Evolutionary conservation across 768 basidiomycete species (phyloP), one percentile per base, ranked within the genome.

Genomic region (Cubamyces lactineus): DNA sequence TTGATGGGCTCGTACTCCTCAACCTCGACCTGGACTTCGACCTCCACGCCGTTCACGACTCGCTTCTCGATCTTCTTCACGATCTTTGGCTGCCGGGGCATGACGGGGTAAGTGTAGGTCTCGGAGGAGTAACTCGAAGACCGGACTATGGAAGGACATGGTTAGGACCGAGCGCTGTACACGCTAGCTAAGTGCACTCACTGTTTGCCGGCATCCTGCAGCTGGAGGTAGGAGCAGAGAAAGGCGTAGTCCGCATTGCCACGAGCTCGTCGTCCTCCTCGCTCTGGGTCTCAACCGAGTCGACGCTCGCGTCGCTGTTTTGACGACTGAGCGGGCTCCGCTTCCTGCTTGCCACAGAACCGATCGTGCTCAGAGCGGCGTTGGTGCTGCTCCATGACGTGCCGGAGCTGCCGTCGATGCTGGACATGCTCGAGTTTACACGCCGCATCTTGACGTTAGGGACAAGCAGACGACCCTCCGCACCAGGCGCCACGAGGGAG

Each of bases 121-220:
- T 87, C 87, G 67, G 89, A 88, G 8, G 65, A 56, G 68, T 90
- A 91, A 2, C 88, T 89, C 88, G 87, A 90, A 2, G 89, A 85
- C 28, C 87, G 86, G 13, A 77, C 88, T 89, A 59, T 21, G 17
- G 43, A 42, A 38, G 49, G 30, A 7, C 0, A 42, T 71, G 67
- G 74, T 38, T 38, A 7, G 53, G 45, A 13, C 19, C 23, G 24
- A 23, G 24, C 24, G 26, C 17, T 7, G n/a, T 42, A 17, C 62
- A 58, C 16, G 71, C 64, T 5, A 30, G 67, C 66, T 66, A 66
- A 66, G 13, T 52, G 5, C 9, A 51, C 61, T 26, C 23, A 57
- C 48, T 42, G 48, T 61, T 59, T 15, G 34, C 53, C 26, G 45
- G 43, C 24, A 42, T n/a, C 43, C 16, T 8, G 21, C 19, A 38